phyloP scores from a whole-genome alignment of 2,329 filamentous ascomycete species.

The Aspergillus alliaceus region DNA sequence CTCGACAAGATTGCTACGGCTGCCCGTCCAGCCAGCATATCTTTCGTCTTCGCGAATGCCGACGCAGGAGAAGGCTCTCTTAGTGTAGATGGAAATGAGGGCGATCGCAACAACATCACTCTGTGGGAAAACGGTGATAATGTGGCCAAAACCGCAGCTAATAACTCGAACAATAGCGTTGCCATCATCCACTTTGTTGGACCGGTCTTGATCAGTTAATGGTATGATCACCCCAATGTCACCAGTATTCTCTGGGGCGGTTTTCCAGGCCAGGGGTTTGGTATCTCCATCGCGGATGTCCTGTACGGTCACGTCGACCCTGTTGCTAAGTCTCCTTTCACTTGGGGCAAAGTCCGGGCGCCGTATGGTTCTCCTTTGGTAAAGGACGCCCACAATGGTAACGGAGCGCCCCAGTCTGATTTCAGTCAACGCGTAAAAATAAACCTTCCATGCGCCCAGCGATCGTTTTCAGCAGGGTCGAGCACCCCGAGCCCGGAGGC shows the following conservation, averaged over 20 bases:
- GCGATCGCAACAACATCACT: slow-evolving; percentile 90
- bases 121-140: slow-evolving; percentile 81
- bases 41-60: slow-evolving; percentile 86
- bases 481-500: slow-evolving; percentile 55
- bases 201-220: slow-evolving; percentile 71
- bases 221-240: slow-evolving; percentile 62
- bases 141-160: slow-evolving; percentile 77
- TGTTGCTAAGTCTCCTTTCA: slow-evolving; percentile 63
- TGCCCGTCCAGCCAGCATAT: slow-evolving; percentile 54
- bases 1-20: slow-evolving; percentile 51
- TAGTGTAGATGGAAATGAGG: slow-evolving; percentile 74
- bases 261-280: slow-evolving; percentile 72
- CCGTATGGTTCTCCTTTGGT: slow-evolving; percentile 59
- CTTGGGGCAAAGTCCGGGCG: slow-evolving; percentile 53
- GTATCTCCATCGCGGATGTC: slow-evolving; percentile 71
- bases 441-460: slow-evolving; percentile 78
- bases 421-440: slow-evolving; percentile 64
- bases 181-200: slow-evolving; percentile 89
- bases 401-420: slow-evolving; percentile 56
- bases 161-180: slow-evolving; percentile 81
- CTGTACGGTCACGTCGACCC: slow-evolving; percentile 69
- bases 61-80: slow-evolving; percentile 87
- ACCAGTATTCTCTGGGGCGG: slow-evolving; percentile 75
- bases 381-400: slow-evolving; percentile 59
- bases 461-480: slow-evolving; percentile 77